Evolutionary conservation across 371 early-diverging fungal genomes (phyloP).

Genomic region (Mortierella sp.): DNA sequence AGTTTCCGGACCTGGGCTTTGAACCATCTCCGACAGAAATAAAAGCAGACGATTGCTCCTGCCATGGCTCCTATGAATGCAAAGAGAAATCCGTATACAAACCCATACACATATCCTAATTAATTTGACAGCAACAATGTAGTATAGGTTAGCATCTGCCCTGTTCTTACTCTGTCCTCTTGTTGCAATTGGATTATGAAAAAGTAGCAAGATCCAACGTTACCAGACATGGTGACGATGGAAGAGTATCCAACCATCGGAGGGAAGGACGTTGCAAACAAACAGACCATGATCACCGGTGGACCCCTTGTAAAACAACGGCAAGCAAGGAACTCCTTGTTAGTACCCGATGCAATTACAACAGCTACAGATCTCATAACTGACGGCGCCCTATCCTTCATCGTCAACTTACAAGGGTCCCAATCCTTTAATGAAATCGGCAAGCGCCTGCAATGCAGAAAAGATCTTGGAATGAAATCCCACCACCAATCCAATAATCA

Average conservation of each 20-base stretch:
- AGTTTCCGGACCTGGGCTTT: conserved; percentile 64
- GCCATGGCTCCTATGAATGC: conserved; percentile 70
- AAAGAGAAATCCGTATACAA: conserved; percentile 69
- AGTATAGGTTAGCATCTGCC: neutral
- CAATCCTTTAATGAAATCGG: conserved; percentile 34
- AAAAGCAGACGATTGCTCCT: conserved; percentile 75
- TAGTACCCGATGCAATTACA: neutral
- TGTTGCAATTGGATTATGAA: too few relatives aligned
- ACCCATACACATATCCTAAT: conserved; percentile 77
- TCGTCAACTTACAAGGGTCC: conserved; percentile 31
- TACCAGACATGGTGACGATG: conserved; percentile 69
- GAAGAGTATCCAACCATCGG: conserved; percentile 79
- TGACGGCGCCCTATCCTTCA: neutral
- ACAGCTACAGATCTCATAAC: neutral
- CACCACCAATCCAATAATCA: conserved; percentile 26
- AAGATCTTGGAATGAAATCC: conserved; percentile 44
- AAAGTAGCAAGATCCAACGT: too few relatives aligned
- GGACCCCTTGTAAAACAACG: conserved; percentile 28
- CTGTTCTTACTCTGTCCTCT: neutral
- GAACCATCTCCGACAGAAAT: conserved; percentile 67
- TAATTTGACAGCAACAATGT: neutral
- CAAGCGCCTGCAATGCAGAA: conserved; percentile 29
- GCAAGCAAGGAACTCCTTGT: neutral
- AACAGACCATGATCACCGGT: conserved; percentile 29
- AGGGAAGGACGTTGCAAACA: conserved; percentile 75